These are phyloP conservation scores for Fusarium sp. DNA, from an alignment of 2,329 filamentous ascomycete genomes.

Conservation along the genomic window DNA sequence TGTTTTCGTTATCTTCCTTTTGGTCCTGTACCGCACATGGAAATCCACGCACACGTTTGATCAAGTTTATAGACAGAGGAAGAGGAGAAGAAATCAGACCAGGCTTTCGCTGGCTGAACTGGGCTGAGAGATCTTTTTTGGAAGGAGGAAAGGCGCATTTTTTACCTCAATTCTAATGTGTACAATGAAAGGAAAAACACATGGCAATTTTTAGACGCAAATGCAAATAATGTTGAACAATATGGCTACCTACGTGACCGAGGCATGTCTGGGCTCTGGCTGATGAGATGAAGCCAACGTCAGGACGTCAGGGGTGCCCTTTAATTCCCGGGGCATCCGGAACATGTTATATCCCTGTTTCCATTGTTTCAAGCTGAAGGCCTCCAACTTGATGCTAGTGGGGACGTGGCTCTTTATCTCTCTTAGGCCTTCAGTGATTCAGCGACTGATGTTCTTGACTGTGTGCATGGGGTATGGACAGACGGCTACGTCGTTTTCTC, in stretches of 20 bases:
- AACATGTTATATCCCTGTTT: not conserved
- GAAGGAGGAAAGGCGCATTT: slow-evolving; percentile 26
- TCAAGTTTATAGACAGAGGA: slow-evolving; percentile 27
- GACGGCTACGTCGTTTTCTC: not conserved
- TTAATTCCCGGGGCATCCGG: not conserved
- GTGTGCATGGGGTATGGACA: not conserved
- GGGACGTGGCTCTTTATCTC: too few species aligned
- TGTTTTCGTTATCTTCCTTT: slow-evolving; percentile 15
- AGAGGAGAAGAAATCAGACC: slow-evolving; percentile 25
- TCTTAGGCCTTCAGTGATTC: not conserved
- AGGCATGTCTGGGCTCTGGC: not conserved
- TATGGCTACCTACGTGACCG: not conserved
- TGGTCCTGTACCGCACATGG: slow-evolving; percentile 22
- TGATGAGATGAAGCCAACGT: not conserved
- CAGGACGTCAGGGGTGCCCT: not conserved
- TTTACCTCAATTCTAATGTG: slow-evolving; percentile 41
- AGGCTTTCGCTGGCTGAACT: slow-evolving; percentile 37
- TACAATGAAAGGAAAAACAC: slow-evolving; percentile 43
- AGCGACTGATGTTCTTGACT: not conserved
- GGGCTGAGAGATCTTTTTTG: slow-evolving; percentile 25
- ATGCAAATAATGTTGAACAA: slow-evolving; percentile 33
- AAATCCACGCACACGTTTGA: slow-evolving; percentile 10
- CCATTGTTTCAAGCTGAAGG: not conserved
- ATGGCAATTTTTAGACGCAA: slow-evolving; percentile 39
- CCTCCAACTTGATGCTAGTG: not conserved